Percentiles rank a stretch among this genome's conserved stretches.
Evolutionary conservation across 306 rosid genomes (phyloP).

Genomic region (Calophaca sinica): DNA sequence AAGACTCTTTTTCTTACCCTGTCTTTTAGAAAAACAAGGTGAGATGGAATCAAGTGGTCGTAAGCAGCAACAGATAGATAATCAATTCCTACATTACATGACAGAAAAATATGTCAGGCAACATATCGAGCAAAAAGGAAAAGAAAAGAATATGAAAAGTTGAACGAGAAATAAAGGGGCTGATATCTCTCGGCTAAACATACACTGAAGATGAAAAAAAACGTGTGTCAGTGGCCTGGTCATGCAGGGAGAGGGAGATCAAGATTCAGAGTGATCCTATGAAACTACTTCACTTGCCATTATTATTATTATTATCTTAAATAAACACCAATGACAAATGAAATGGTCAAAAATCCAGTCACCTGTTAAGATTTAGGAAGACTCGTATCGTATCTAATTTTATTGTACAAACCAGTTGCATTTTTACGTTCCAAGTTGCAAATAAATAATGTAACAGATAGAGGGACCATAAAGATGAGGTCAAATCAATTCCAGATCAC

Average conservation of each 20-base stretch:
- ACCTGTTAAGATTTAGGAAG: conserved; percentile 11
- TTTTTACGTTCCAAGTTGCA: not conserved
- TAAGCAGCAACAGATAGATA: conserved; percentile 58
- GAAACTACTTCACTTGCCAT: no score
- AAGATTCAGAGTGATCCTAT: no score
- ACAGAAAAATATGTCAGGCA: conserved; percentile 43
- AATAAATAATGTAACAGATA: conserved; percentile 10
- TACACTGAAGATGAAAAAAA: conserved; percentile 25
- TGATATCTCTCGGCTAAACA: conserved; percentile 20
- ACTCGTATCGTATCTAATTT: not conserved
- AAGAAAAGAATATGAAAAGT: not conserved
- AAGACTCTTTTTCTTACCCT: conserved; percentile 47
- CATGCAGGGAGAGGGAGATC: conserved; percentile 3
- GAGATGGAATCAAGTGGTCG: conserved; percentile 55
- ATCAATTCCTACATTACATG: conserved; percentile 50
- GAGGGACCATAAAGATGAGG: conserved; percentile 25
- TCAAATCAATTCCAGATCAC: conserved; percentile 26
- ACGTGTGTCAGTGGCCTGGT: not conserved
- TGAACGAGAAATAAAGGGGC: conserved; percentile 9
- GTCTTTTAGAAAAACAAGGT: conserved; percentile 54
- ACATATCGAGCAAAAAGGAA: not conserved
- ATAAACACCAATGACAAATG: no score
- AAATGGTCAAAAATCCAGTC: conserved; percentile 27
- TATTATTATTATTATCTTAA: no score
- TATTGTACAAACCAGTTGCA: conserved; percentile 14